Base-by-base conservation (phyloP, 768 basidiomycete species). In the Mycena vitilis region DNA sequence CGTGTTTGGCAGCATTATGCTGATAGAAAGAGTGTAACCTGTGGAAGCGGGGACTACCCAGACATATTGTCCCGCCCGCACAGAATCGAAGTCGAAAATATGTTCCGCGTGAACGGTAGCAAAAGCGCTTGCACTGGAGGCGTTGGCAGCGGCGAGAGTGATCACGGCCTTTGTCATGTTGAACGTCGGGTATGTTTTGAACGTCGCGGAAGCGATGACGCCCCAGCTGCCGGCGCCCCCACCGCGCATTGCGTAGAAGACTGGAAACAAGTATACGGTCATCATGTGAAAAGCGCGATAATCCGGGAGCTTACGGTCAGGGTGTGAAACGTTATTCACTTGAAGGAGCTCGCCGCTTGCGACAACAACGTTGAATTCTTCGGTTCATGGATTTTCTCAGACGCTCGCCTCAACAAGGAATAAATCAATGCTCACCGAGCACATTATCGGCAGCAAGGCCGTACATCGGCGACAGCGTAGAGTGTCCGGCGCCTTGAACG, bases 191-290 rank as follows among this genome's bases (percentile, higher is more conserved):
- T 71, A 79, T 0, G 79, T 79, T 34, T 73, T 71, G 73, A 81
- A 73, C 2, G 81, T 82, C 0, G 78, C 79, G 9, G 79, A 78
- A 30, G 80, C 71, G 48, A 82, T 75, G 22, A 82, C 76, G 16
- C 81, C 81, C 81, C 79, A 83, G 44, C 76, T 79, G 16, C 81
- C 81, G 12, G 74, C 65, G 13, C 77, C 78, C 23, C 78, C 77
- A 16, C 77, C 76, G 1, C 78, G 73, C 30, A 77, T 55, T 42
- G 77, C 76, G 67, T 73, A 78, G 57, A 77, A 78, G 22, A 78
- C 75, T 78, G 57, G 16, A 44, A 18, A 45, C 1, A 1, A 30
- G 30, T 5, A 30, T 30, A 30, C 30, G 6, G 6, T 16, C 18
- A 44, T 34, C 49, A 22, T 25, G n/a, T 34, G 36, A 37, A 49